Base-by-base conservation (phyloP, 306 rosid species). In the Pyrus bretschneideri region DNA sequence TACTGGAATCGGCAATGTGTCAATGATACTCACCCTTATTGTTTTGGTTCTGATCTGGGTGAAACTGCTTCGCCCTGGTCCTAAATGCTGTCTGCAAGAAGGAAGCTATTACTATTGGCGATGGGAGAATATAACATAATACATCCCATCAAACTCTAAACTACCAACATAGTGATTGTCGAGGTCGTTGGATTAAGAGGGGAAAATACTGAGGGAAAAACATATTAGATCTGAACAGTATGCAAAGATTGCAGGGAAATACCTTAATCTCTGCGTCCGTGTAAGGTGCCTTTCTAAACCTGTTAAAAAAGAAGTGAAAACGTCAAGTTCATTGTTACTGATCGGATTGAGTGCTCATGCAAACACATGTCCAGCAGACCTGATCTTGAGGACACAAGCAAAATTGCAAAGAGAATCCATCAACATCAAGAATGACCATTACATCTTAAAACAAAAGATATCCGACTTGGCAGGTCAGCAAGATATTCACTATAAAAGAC, bases 21-120 rank as follows among this genome's bases (percentile, higher is more conserved):
- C 59, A 44, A 54, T 62, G 73, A 80, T 74, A 17, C 45, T 74
- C 74, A 91, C 99, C 97, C 87, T 79, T 92, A 81, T 92, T 91
- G 58, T 88, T 79, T 82, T 88, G 99, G 92, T 92, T 96, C 78
- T 92, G 99, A 85, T 96, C 99, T 51, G 99, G 99, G 87, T 96
- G 99, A 73, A 86, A 87, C 82, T 88, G 88, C 88, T 86, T 92
- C 65, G 99, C 99, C 87, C 91, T 96, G 60, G 86, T 75, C 86
- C 96, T 86, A 80, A 91, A 96, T 70, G 99, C 99, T 66, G 93
- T 86, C 99, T 96, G 86, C 87, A 60, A 67, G 49, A 78, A 77
- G 13, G 58, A 75, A 15, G 55, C 17, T 51, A 17, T 51, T 51
- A 17, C 21, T 5, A 51, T 5, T 51, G 55, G 21, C 9, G 6